Percentiles rank a stretch among this genome's conserved stretches.
phyloP scores from a whole-genome alignment of 768 basidiomycete genomes.

The Phanerodontia chrysosporium region DNA sequence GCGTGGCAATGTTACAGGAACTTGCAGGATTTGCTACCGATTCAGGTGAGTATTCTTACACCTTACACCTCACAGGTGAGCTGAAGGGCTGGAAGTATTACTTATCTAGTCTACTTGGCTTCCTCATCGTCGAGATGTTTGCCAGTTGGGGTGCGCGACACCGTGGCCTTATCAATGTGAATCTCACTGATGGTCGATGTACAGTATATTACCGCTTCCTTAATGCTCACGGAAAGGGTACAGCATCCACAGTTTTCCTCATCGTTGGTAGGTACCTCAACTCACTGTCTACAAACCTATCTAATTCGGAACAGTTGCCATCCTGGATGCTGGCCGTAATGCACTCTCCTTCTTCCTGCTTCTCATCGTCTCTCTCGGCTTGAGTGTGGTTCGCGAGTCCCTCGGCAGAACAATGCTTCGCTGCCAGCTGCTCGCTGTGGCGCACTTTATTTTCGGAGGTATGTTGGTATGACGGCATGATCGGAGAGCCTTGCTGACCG shows the following conservation, averaged over 20 bases:
- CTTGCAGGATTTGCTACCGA: conserved; percentile 78
- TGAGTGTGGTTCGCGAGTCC: conserved; percentile 88
- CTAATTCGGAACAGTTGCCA: conserved; percentile 57
- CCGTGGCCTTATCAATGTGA: background rate
- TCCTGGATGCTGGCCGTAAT: conserved; percentile 91
- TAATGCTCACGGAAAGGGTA: conserved; percentile 76
- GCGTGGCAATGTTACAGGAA: conserved; percentile 80
- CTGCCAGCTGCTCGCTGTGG: conserved; percentile 74
- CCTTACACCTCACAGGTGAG: background rate
- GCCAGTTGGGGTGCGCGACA: conserved; percentile 72
- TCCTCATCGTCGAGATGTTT: conserved; percentile 92
- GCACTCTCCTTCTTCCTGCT: conserved; percentile 95
- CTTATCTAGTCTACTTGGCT: conserved; percentile 79
- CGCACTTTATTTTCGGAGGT: conserved; percentile 96
- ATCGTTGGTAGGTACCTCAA: conserved; percentile 66
- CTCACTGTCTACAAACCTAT: background rate
- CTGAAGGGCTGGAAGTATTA: conserved; percentile 58
- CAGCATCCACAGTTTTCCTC: conserved; percentile 82
- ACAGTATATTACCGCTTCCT: conserved; percentile 91
- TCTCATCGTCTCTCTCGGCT: conserved; percentile 85
- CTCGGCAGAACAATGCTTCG: conserved; percentile 81
- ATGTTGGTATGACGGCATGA: conserved; percentile 20
- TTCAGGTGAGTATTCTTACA: conserved; percentile 55
- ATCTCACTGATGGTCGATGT: background rate
- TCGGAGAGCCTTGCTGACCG: background rate